Evolutionary conservation across 192 early-diverging fungal species (phyloP), one percentile per base, ranked within the genome.

Genomic region (Rhizophagus clarus): DNA sequence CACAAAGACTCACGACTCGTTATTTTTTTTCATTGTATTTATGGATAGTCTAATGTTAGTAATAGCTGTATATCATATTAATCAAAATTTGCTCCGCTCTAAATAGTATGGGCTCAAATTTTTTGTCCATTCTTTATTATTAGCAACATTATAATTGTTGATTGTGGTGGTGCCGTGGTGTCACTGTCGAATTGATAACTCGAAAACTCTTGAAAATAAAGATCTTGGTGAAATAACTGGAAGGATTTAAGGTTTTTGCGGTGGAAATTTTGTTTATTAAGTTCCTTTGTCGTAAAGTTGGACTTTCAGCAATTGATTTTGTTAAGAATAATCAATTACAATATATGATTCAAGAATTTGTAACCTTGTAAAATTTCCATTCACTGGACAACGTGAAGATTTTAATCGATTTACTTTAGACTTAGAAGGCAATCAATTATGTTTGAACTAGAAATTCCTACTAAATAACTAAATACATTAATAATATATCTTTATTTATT

Each of bases 101-200:
- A 45, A 45, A 45, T 37, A 45, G 12, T 45, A 12, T 45, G 12
- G 6, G 12, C 2, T 45, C 11, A n/a, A n/a, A n/a, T n/a, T n/a
- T n/a, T n/a, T n/a, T n/a, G n/a, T 45, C 2, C 1, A 14, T 28
- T 51, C 28, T 14, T 22, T 49, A 60, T 15, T 34, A 28, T 20
- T 28, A 74, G 83, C 86, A 29, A 82, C 85, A 4, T 88, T 68
- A 88, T 90, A 86, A 85, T 90, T 61, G 87, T 86, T 76, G 88
- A 90, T 83, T 87, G 86, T 37, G 88, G 88, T 74, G 86, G 86
- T n/a, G n/a, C n/a, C n/a, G n/a, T n/a, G n/a, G n/a, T 62, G 87
- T 85, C 61, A 90, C 88, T 4, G 85, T 90, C 0, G 88, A 90
- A 83, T 79, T 88, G 76, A 88, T 76, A 87, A 82, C 74, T 68